Evolutionary conservation across 1,284 basidiomycete species (phyloP), one percentile per base, ranked within the genome.

Genomic region (Cryptococcus sp.): DNA sequence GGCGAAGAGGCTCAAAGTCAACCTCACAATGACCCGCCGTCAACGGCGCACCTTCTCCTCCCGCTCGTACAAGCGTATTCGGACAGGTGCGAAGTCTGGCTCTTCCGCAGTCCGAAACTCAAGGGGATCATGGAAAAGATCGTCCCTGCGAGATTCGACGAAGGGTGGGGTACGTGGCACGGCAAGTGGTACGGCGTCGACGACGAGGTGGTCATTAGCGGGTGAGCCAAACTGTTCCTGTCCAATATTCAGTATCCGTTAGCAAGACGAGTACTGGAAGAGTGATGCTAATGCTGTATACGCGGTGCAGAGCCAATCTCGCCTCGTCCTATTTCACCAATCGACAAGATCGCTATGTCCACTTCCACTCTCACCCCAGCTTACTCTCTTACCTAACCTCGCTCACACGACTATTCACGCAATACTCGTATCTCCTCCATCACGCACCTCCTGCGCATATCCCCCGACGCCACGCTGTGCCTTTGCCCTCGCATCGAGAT

Each of bases 151-250:
- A 83, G 96, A 47, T 96, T 93, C 78, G 94, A 98, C 71, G 96
- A 99, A 80, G 96, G 94, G 0, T 98, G 92, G 89, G 95, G 96
- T 0, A 90, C 95, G 3, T 97, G 95, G 90, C 96, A 99, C 75
- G 89, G 93, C 22, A 99, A 99, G 79, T 85, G 95, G 59, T 99
- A 99, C 71, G 91, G 91, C 17, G 88, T 85, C 0, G 96, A 99
- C 72, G 87, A 97, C 72, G 86, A 93, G 57, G 84, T 99, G 41
- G 85, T 99, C 73, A 87, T 99, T 63, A 92, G 87, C 69, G 96
- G 95, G 93, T 94, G 72, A 79, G 89, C 81, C 81, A 2, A n/a
- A 19, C 30, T 13, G 20, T 25, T 25, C 25, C 6, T 25, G 6
- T 25, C 25, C 25, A 25, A 6, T 25, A 23, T 50, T 20, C 35